A percentile compares a stretch with the other conserved stretches of the same genome.
These are phyloP conservation scores for Nakaseomyces nivariensis DNA, from an alignment of 1,139 yeast species.

Conservation along the genomic window DNA sequence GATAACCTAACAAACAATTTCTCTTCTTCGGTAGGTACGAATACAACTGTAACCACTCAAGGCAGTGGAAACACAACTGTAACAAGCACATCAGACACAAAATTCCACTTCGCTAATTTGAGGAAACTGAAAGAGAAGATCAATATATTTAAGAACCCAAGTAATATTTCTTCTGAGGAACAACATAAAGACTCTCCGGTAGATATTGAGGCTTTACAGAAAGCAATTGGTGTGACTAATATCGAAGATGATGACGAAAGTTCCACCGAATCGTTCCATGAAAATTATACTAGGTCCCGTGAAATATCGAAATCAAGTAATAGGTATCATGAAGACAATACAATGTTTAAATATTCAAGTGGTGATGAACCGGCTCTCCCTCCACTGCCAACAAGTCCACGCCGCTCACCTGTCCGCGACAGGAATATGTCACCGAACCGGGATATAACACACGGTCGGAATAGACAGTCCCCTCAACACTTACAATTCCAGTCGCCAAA, in stretches of 20 bases:
- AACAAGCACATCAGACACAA: conserved; percentile 21
- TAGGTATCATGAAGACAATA: background rate
- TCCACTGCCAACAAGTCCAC: background rate
- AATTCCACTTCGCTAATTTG: conserved; percentile 29
- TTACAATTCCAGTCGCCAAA: conserved; percentile 11
- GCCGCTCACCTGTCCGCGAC: background rate
- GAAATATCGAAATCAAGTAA: conserved; percentile 1
- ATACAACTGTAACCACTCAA: conserved; percentile 15
- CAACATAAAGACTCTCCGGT: conserved; percentile 15
- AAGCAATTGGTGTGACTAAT: conserved; percentile 28
- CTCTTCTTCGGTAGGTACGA: conserved; percentile 20
- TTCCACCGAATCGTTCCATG: conserved; percentile 1
- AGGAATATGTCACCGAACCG: background rate
- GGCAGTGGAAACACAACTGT: conserved; percentile 16
- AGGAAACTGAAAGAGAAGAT: conserved; percentile 28
- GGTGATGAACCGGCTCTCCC: background rate
- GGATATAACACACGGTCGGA: background rate
- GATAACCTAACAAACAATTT: conserved; percentile 11
- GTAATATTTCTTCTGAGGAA: conserved; percentile 8
- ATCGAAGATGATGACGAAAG: conserved; percentile 10
- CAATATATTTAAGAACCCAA: conserved; percentile 28
- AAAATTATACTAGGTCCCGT: background rate
- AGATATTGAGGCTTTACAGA: conserved; percentile 29
- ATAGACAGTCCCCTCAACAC: background rate
- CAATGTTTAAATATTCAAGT: background rate